phyloP scores from a whole-genome alignment of 371 early-diverging fungal species.

The Synchytrium microbalum region DNA sequence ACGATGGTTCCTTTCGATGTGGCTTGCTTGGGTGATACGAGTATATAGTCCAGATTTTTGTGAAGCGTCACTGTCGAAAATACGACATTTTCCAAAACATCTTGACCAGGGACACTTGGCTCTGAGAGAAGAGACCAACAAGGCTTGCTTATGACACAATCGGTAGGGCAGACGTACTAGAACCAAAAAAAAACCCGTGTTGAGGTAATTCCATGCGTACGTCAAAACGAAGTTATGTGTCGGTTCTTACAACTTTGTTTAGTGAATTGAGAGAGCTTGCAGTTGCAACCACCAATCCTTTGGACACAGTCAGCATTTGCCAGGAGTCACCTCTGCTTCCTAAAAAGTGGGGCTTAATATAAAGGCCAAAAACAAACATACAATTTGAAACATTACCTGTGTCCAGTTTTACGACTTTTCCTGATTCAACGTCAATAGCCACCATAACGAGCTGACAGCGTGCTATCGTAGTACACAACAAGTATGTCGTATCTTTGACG shows the following conservation, averaged over 20 bases:
- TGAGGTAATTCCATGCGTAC: too few relatives aligned
- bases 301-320: slow-evolving; percentile 11
- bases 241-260: neutral
- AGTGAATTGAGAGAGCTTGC: slow-evolving; percentile 1
- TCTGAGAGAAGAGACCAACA: slow-evolving; percentile 9
- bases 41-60: slow-evolving; percentile 8
- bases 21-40: neutral
- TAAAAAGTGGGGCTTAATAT: slow-evolving; percentile 26
- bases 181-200: too few relatives aligned
- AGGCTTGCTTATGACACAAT: neutral
- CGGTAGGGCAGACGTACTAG: too few relatives aligned
- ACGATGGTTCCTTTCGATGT: slow-evolving; percentile 26
- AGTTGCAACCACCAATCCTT: slow-evolving; percentile 11
- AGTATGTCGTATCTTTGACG: too few relatives aligned
- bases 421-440: too few relatives aligned
- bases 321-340: slow-evolving; percentile 20
- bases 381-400: too few relatives aligned
- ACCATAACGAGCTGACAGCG: too few relatives aligned
- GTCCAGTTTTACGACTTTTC: too few relatives aligned
- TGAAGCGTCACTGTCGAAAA: slow-evolving; percentile 5
- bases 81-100: neutral
- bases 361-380: too few relatives aligned
- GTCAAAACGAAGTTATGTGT: too few relatives aligned
- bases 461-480: too few relatives aligned
- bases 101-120: slow-evolving; percentile 21